Percentiles rank a stretch among this genome's conserved stretches.
Evolutionary conservation across 2,329 filamentous ascomycete genomes (phyloP).

Genomic region (Ceratocystis cacaofunesta): DNA sequence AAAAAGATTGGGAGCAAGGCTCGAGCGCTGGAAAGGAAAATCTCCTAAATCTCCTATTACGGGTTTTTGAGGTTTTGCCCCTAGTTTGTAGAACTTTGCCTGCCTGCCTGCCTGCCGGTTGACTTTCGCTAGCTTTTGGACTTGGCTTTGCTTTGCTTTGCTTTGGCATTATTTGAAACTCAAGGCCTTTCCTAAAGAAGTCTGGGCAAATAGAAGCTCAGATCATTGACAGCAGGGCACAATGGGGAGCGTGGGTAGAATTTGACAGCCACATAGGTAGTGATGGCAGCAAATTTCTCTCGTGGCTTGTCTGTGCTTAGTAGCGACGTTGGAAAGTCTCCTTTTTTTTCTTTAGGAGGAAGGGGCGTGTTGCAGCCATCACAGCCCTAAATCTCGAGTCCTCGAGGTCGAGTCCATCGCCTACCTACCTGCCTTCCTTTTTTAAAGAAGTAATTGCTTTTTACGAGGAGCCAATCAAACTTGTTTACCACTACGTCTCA

Average conservation of each 20-base stretch:
- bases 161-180: background rate
- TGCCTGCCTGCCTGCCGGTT: background rate
- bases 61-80: background rate
- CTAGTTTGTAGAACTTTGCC: background rate
- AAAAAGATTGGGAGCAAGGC: background rate
- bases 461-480: background rate
- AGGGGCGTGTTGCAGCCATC: background rate
- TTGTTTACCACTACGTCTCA: background rate
- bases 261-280: conserved; percentile 1
- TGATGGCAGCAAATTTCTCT: conserved; percentile 1
- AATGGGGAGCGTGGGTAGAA: background rate
- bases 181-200: background rate
- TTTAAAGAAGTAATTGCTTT: background rate
- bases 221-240: background rate
- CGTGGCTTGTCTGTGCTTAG: background rate
- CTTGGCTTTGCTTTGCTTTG: background rate
- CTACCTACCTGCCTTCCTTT: background rate
- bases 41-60: conserved; percentile 2
- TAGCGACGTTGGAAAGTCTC: background rate
- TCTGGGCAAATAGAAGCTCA: background rate
- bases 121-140: background rate
- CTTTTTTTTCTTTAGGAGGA: background rate
- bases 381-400: conserved; percentile 1
- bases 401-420: background rate
- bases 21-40: background rate